Evolutionary conservation across 768 basidiomycete genomes (phyloP).

Genomic region (Cyclocybe aegerita): DNA sequence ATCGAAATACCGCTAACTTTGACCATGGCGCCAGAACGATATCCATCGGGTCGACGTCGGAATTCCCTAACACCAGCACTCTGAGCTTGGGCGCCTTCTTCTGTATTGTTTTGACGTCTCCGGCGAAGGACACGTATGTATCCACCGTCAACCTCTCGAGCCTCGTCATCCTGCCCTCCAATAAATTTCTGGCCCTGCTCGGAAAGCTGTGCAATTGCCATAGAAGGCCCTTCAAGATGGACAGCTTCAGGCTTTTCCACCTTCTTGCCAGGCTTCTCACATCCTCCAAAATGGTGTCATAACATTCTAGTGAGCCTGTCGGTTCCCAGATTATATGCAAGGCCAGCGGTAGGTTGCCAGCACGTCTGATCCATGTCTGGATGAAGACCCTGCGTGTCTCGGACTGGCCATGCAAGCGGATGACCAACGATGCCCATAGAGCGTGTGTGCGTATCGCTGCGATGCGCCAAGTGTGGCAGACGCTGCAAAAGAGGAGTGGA

Average conservation of each 20-base stretch:
- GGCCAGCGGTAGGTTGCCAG: slow-evolving; percentile 6
- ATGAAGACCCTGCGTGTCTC: neutral
- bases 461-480: slow-evolving; percentile 5
- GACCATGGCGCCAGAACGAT: slow-evolving; percentile 1
- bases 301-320: slow-evolving; percentile 2
- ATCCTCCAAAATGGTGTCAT: slow-evolving; percentile 5
- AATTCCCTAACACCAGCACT: slow-evolving; percentile 4
- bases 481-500: slow-evolving; percentile 9
- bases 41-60: slow-evolving; percentile 1
- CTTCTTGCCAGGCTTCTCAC: neutral
- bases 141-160: slow-evolving; percentile 2
- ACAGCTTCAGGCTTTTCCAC: slow-evolving; percentile 5
- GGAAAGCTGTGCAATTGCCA: slow-evolving; percentile 10
- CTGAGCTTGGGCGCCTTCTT: slow-evolving; percentile 3
- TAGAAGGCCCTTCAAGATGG: slow-evolving; percentile 1
- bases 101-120: slow-evolving; percentile 1
- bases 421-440: slow-evolving; percentile 6
- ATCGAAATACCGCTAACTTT: slow-evolving; percentile 5
- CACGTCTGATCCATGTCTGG: slow-evolving; percentile 6
- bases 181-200: slow-evolving; percentile 1
- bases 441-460: slow-evolving; percentile 5
- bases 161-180: slow-evolving; percentile 1
- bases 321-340: slow-evolving; percentile 7
- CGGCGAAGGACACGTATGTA: neutral
- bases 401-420: slow-evolving; percentile 2